A percentile compares a stretch with the other conserved stretches of the same genome.
phyloP scores from a whole-genome alignment of 768 basidiomycete species.

The Gymnopilus junonius region DNA sequence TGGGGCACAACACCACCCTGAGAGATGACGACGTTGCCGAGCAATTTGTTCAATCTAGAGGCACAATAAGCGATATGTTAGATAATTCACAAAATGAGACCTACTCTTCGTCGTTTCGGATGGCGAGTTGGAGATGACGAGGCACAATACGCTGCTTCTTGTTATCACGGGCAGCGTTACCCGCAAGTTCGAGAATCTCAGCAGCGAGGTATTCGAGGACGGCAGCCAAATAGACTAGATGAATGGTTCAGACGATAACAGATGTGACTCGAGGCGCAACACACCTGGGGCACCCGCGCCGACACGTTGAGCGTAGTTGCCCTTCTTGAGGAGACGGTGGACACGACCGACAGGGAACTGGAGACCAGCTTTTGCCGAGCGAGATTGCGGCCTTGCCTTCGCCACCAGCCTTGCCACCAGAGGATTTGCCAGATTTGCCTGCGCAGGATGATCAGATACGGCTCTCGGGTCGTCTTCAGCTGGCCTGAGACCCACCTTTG shows the following conservation, averaged over 20 bases:
- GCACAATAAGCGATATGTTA: constrained; percentile 5
- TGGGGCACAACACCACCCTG: constrained; percentile 95
- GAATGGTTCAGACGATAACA: constrained; percentile 1
- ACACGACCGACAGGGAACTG: constrained; percentile 95
- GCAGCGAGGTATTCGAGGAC: constrained; percentile 93
- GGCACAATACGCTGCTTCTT: constrained; percentile 97
- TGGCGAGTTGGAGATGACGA: constrained; percentile 92
- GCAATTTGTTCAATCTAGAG: constrained; percentile 64
- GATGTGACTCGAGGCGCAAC: constrained; percentile 16
- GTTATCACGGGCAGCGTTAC: constrained; percentile 88
- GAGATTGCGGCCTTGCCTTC: constrained; percentile 64
- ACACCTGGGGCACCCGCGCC: constrained; percentile 86
- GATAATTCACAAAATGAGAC: constrained; percentile 22
- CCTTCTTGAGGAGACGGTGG: constrained; percentile 85
- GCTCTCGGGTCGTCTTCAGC: neutral
- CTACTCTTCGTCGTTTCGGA: constrained; percentile 92
- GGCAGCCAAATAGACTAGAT: constrained; percentile 84
- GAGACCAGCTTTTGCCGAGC: constrained; percentile 77
- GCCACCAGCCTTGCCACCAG: constrained; percentile 66
- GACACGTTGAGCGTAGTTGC: constrained; percentile 86
- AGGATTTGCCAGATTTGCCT: constrained; percentile 68
- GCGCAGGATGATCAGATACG: neutral
- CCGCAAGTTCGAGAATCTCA: constrained; percentile 93
- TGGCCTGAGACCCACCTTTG: constrained; percentile 35
- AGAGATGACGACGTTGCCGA: constrained; percentile 88